Base-by-base conservation (phyloP, 202 grass and related monocot genomes). In the Panicum hallii region DNA sequence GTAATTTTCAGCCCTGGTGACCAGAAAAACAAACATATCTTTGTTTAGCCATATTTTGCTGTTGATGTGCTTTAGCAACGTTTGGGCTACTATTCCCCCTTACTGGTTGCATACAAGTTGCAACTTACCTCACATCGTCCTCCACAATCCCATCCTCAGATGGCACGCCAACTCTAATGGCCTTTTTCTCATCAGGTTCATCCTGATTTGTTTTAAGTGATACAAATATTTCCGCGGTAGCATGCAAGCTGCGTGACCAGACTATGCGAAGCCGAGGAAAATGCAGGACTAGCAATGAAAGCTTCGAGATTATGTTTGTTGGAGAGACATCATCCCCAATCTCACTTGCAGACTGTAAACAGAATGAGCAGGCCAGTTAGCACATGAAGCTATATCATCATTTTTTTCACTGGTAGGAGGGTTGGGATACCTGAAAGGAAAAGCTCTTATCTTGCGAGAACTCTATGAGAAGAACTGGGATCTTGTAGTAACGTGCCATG, bases 391-490 rank as follows among this genome's bases (percentile, higher is more conserved):
- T 26, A 20, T 70, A 68, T 63, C 70, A 19, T 50, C 26, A 19
- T 47, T 32, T 8, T 69, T 16, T 10, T 22, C 23, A 52, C 16
- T 41, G 47, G 38, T 13, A 38, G 12, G 62, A 40, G 8, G 41
- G 46, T 13, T 8, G 26, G 26, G 36, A 42, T 98, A 98, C 95
- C 95, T 98, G 95, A 78, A 98, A 98, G 75, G 95, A 98, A 84
- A 98, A 95, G 75, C 89, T 98, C 85, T 95, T 94, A 84, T 98
- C 93, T 72, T 98, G 95, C 34, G 93, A 95, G 65, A 98, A 98
- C 84, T 95, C 95, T 67, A 98, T 95, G 63, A 98, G 85, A 82
- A 98, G 95, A 55, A 98, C 93, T 75, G 95, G 93, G 47, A 98
- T 95, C 89, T 86, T 93, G 89, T 95, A 98, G 76, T 95, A 98